Base-by-base conservation (phyloP, 345 rosid species). In the Lepidium didymum region DNA sequence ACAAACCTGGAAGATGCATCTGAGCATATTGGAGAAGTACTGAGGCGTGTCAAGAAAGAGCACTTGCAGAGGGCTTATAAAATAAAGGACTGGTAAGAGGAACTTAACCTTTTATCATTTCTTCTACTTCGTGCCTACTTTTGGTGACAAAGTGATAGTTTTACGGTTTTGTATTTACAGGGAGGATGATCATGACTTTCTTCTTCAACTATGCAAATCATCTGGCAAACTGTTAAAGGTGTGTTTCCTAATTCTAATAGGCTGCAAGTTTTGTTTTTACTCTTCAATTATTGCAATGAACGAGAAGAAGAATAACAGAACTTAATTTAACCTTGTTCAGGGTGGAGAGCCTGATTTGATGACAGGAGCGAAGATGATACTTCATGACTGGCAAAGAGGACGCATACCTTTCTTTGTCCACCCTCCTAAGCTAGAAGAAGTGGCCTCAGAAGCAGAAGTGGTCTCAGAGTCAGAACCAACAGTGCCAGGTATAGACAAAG, bases 371-470 rank as follows among this genome's bases (percentile, higher is more conserved):
- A 92, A 90, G 85, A 92, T 90, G 98, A 68, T 92, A 45, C 97
- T 92, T 41, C 98, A 92, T 51, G 98, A 92, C 77, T 88, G 98
- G 98, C 98, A 92, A 78, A 84, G 98, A 66, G 98, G 98, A 23
- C 84, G 49, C 58, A 88, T 92, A 65, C 97, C 98, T 19, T 90
- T 90, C 82, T 92, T 90, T 37, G 91, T 92, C 13, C 82, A 93
- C 11, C 98, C 98, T 31, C 97, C 91, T 1, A 73, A 42, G 73
- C 65, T 33, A 53, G 87, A 89, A 1, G 71, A 55, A 0, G 68
- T 60, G 27, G 49, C 69, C 23, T 50, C 68, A 1, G 81, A 80
- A 42, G 64, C 83, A 58, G 83, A 82, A 42, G 66, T 57, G 27
- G 49, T 67, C 23, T 50, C 68, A 1, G 81, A 79, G 42, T 66